phyloP scores from a whole-genome alignment of 129 eudicot genomes.

The Flaveria ramosissima region DNA sequence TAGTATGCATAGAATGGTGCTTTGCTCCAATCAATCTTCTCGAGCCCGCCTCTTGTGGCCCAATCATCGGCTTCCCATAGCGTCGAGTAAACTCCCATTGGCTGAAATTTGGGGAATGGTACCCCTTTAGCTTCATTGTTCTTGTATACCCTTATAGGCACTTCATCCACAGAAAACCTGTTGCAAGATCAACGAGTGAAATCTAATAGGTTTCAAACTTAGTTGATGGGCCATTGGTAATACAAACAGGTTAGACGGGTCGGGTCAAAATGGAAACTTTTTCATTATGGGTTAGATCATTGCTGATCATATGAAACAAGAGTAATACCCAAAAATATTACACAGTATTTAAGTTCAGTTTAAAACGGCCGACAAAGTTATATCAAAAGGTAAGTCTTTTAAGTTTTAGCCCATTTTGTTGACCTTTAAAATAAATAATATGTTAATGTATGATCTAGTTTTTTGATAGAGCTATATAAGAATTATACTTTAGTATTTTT shows the following conservation, averaged over 20 bases:
- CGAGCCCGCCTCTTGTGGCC: slow-evolving; percentile 97
- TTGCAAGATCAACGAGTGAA: background rate
- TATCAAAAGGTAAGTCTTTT: background rate
- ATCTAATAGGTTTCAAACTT: background rate
- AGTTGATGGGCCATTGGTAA: background rate
- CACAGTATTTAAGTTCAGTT: background rate
- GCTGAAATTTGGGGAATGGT: slow-evolving; percentile 79
- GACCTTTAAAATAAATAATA: background rate
- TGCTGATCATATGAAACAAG: background rate
- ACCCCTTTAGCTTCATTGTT: slow-evolving; percentile 83
- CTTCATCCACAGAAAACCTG: slow-evolving; percentile 79
- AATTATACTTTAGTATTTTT: background rate
- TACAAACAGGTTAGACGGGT: background rate
- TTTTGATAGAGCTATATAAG: background rate
- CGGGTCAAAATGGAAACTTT: background rate
- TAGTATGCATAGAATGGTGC: slow-evolving; percentile 94
- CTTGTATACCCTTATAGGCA: slow-evolving; percentile 91
- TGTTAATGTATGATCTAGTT: background rate
- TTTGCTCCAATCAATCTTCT: slow-evolving; percentile 91
- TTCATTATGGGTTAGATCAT: background rate
- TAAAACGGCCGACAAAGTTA: background rate
- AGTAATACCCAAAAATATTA: background rate
- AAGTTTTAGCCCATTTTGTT: background rate
- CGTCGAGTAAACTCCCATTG: slow-evolving; percentile 93
- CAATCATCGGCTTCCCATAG: slow-evolving; percentile 99